Percentiles rank a stretch among this genome's conserved stretches.
phyloP scores from a whole-genome alignment of 208 protist species.

The Trypanosoma melophagium region DNA sequence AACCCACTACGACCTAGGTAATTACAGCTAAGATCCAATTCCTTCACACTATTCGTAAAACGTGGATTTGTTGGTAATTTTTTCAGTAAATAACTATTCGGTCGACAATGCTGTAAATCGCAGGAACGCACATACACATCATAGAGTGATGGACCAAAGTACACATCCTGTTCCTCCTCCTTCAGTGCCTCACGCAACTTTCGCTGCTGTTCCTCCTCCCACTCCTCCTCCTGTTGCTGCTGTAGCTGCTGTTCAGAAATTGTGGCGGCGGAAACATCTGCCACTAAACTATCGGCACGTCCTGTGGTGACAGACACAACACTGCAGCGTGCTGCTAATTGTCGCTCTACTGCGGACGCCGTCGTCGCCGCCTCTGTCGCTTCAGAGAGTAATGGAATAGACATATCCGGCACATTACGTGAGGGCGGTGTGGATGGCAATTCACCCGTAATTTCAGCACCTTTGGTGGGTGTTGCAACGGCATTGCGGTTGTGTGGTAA shows the following conservation, averaged over 20 bases:
- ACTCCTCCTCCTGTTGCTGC: slow-evolving; percentile 21
- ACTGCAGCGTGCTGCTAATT: neutral
- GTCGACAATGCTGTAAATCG: slow-evolving; percentile 71
- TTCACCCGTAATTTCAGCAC: neutral
- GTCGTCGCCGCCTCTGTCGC: no score
- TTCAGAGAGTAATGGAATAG: no score
- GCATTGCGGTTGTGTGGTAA: neutral
- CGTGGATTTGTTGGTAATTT: slow-evolving; percentile 78
- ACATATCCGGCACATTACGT: neutral
- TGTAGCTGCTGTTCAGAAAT: neutral
- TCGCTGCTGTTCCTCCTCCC: slow-evolving; percentile 23
- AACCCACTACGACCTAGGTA: slow-evolving; percentile 89
- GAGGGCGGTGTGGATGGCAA: neutral
- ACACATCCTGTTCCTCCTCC: slow-evolving; percentile 48
- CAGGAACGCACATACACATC: slow-evolving; percentile 86
- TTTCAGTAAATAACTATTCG: slow-evolving; percentile 87
- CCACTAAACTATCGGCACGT: neutral
- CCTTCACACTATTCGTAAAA: slow-evolving; percentile 68
- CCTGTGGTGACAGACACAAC: neutral
- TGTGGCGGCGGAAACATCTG: neutral
- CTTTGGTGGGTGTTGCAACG: neutral
- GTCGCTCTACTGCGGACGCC: neutral
- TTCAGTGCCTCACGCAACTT: slow-evolving; percentile 35
- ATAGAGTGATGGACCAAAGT: slow-evolving; percentile 65
- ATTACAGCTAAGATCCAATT: slow-evolving; percentile 86